These are phyloP conservation scores for Fusarium metavorans DNA, from an alignment of 2,329 filamentous ascomycete species.

Conservation along the genomic window DNA sequence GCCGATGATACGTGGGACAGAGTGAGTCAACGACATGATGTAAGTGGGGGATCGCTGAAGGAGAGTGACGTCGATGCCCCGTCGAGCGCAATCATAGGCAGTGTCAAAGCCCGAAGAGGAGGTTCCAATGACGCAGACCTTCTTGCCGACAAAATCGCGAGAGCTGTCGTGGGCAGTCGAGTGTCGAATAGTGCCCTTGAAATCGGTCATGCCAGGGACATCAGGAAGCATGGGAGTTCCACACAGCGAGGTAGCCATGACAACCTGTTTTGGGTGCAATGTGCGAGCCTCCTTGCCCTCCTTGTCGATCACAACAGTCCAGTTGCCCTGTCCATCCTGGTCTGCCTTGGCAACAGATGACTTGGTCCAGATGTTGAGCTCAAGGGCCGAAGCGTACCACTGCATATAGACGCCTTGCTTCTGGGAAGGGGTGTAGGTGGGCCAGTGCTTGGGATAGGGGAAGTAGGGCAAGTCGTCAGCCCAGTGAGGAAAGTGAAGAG, in stretches of 20 bases:
- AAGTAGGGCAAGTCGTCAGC: slow-evolving; percentile 71
- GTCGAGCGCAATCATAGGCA: slow-evolving; percentile 13
- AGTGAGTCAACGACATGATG: slow-evolving; percentile 48
- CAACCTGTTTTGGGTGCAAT: slow-evolving; percentile 14
- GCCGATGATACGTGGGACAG: slow-evolving; percentile 44
- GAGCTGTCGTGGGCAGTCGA: slow-evolving; percentile 12
- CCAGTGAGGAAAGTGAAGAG: slow-evolving; percentile 74
- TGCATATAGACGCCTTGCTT: slow-evolving; percentile 75
- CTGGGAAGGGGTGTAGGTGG: slow-evolving; percentile 75
- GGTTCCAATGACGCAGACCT: slow-evolving; percentile 19
- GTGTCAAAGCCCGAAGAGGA: slow-evolving; percentile 22
- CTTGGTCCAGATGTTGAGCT: slow-evolving; percentile 72
- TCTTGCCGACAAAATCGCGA: slow-evolving; percentile 14
- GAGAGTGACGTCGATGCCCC: slow-evolving; percentile 21
- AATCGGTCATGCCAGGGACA: slow-evolving; percentile 10
- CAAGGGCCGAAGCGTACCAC: slow-evolving; percentile 69
- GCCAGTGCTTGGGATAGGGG: slow-evolving; percentile 71
- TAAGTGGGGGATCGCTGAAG: slow-evolving; percentile 45
- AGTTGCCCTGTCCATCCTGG: slow-evolving; percentile 57
- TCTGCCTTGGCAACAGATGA: slow-evolving; percentile 16
- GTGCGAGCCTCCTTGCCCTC: slow-evolving; percentile 22
- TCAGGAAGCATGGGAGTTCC: slow-evolving; percentile 6
- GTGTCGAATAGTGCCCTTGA: slow-evolving; percentile 15
- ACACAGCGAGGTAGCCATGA: slow-evolving; percentile 16
- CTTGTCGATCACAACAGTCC: slow-evolving; percentile 62